Conservation (phyloP, 2,329 filamentous ascomycete genomes). For the Cercospora berteroae region DNA sequence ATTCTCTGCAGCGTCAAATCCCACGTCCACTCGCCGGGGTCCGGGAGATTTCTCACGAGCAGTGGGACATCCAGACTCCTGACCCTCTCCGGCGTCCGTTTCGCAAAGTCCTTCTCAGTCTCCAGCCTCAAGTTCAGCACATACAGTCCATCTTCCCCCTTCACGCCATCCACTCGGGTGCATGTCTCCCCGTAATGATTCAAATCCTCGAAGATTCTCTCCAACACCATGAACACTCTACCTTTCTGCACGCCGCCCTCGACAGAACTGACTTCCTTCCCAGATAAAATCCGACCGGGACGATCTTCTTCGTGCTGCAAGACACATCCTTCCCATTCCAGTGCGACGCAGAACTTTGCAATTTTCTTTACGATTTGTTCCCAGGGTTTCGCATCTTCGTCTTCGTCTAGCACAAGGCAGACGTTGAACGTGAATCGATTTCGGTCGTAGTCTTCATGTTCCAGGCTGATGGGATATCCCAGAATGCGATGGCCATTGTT, state of each 20-base stretch:
- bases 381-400: slow-evolving; percentile 61
- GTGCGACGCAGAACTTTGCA: slow-evolving; percentile 77
- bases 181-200: slow-evolving; percentile 93
- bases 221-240: slow-evolving; percentile 68
- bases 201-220: slow-evolving; percentile 84
- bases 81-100: slow-evolving; percentile 72
- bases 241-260: slow-evolving; percentile 19
- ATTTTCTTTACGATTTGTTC: slow-evolving; percentile 76
- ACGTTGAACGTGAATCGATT: slow-evolving; percentile 98
- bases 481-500: slow-evolving; percentile 77
- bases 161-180: slow-evolving; percentile 26
- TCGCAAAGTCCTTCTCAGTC: slow-evolving; percentile 66
- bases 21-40: slow-evolving; percentile 63
- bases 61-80: slow-evolving; percentile 90
- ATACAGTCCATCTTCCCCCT: slow-evolving; percentile 22
- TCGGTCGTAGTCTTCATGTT: slow-evolving; percentile 72
- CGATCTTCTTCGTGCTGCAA: slow-evolving; percentile 61
- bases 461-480: slow-evolving; percentile 85
- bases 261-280: slow-evolving; percentile 34
- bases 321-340: slow-evolving; percentile 89
- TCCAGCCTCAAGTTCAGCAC: slow-evolving; percentile 35
- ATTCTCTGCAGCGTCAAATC: slow-evolving; percentile 77
- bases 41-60: slow-evolving; percentile 53
- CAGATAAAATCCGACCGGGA: slow-evolving; percentile 29
- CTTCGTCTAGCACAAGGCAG: slow-evolving; percentile 72